phyloP scores from a whole-genome alignment of 371 early-diverging fungal genomes.

The Rhizopus microsporus region DNA sequence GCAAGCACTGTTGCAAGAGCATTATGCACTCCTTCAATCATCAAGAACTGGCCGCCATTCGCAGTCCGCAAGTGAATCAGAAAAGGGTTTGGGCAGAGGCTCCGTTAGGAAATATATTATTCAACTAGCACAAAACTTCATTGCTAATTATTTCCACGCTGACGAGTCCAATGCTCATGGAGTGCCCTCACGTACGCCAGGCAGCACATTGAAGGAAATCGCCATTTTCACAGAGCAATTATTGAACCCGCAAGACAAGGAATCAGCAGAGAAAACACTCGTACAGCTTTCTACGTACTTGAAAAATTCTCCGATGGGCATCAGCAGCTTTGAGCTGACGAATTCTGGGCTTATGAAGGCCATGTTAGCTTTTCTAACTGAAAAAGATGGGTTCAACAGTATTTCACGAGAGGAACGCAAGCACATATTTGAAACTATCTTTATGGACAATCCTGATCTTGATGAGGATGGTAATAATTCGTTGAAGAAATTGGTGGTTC shows the following conservation, averaged over 20 bases:
- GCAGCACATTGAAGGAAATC: constrained; percentile 32
- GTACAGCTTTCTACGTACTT: constrained; percentile 29
- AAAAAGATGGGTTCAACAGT: constrained; percentile 11
- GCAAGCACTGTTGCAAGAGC: constrained; percentile 35
- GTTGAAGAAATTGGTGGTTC: constrained; percentile 55
- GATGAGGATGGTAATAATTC: constrained; percentile 28
- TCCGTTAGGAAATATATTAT: constrained; percentile 40
- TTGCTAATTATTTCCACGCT: constrained; percentile 17
- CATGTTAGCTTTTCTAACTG: constrained; percentile 54
- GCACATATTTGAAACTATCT: constrained; percentile 49
- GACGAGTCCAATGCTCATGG: constrained; percentile 3
- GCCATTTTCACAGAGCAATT: constrained; percentile 23
- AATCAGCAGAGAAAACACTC: constrained; percentile 16
- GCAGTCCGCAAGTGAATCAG: constrained; percentile 14
- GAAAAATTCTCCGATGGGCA: constrained; percentile 44
- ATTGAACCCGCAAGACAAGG: constrained; percentile 12
- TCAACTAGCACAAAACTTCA: constrained; percentile 33
- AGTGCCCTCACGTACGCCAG: not conserved
- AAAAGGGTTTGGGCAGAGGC: constrained; percentile 41
- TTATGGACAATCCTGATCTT: constrained; percentile 53
- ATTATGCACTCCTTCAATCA: constrained; percentile 21
- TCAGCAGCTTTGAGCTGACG: constrained; percentile 83
- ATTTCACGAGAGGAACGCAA: constrained; percentile 21
- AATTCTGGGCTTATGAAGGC: constrained; percentile 74
- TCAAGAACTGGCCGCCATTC: constrained; percentile 3